Evolutionary conservation across 306 rosid species (phyloP).

Genomic region (Acmispon strigosus): DNA sequence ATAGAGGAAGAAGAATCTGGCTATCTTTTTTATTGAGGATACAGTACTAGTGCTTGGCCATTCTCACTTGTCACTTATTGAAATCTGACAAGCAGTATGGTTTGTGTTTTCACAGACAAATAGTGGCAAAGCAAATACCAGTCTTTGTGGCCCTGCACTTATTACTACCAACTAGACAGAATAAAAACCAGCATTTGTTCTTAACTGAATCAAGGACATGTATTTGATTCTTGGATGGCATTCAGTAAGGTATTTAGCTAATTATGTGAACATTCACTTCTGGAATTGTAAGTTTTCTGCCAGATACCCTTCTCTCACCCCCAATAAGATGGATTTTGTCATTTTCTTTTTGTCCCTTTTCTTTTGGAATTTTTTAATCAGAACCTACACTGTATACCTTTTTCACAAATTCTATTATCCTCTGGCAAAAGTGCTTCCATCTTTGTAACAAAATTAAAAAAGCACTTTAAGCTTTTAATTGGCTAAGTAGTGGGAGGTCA

Average conservation of each 20-base stretch:
- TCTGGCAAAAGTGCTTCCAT: constrained; percentile 34
- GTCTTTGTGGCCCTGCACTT: constrained; percentile 35
- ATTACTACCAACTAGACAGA: constrained; percentile 21
- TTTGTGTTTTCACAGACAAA: constrained; percentile 59
- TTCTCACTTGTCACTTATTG: constrained; percentile 35
- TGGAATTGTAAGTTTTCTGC: constrained; percentile 25
- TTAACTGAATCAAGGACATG: not conserved
- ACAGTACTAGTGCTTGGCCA: constrained; percentile 15
- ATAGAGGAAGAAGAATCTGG: constrained; percentile 17
- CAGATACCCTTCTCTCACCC: constrained; percentile 6
- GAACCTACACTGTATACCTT: constrained; percentile 27
- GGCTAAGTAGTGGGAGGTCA: constrained; percentile 26
- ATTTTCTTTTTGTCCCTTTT: constrained; percentile 55
- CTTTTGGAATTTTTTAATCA: constrained; percentile 44
- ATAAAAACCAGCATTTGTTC: constrained; percentile 11
- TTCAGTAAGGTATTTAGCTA: constrained; percentile 22
- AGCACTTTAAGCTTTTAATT: constrained; percentile 26
- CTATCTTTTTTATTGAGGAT: constrained; percentile 6
- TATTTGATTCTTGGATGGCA: constrained; percentile 14
- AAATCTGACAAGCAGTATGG: constrained; percentile 38
- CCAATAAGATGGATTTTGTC: constrained; percentile 25
- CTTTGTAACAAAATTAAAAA: constrained; percentile 26
- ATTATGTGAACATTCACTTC: constrained; percentile 15
- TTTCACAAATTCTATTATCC: constrained; percentile 19
- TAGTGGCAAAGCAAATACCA: constrained; percentile 34